Percentiles rank a stretch among this genome's conserved stretches.
Conservation (phyloP, 441 rosid genomes). For the Populus hybrid region DNA sequence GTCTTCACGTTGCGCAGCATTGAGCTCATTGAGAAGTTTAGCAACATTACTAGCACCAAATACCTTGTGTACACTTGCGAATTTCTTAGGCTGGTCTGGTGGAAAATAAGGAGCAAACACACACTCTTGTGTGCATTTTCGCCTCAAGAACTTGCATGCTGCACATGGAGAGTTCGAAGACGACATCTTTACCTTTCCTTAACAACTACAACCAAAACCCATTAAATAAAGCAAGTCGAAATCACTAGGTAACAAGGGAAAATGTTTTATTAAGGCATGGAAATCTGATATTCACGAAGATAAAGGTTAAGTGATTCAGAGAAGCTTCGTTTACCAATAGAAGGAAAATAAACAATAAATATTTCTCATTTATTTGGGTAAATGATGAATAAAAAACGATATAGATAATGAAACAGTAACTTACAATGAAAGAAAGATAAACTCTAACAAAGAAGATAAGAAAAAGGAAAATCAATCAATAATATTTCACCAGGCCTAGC, state of each 20-base stretch:
- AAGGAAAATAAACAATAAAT: constrained; percentile 4
- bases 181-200: constrained; percentile 38
- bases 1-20: constrained; percentile 57
- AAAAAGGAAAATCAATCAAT: background rate
- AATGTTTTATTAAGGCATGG: constrained; percentile 15
- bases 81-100: constrained; percentile 71
- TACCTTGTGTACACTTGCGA: constrained; percentile 64
- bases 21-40: constrained; percentile 64
- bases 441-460: background rate
- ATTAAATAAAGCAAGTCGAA: background rate
- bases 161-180: constrained; percentile 86
- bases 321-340: constrained; percentile 25
- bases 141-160: constrained; percentile 69
- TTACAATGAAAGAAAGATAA: background rate
- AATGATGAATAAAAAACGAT: background rate
- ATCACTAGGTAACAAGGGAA: background rate
- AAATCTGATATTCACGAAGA: constrained; percentile 18
- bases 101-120: constrained; percentile 90
- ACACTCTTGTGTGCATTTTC: constrained; percentile 83
- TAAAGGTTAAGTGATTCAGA: constrained; percentile 19
- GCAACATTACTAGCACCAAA: constrained; percentile 84
- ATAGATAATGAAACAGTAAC: background rate
- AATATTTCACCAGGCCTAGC: background rate
- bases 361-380: background rate
- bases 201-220: background rate